Conservation (phyloP, 805 yeast species). For the Lachancea thermotolerans region DNA sequence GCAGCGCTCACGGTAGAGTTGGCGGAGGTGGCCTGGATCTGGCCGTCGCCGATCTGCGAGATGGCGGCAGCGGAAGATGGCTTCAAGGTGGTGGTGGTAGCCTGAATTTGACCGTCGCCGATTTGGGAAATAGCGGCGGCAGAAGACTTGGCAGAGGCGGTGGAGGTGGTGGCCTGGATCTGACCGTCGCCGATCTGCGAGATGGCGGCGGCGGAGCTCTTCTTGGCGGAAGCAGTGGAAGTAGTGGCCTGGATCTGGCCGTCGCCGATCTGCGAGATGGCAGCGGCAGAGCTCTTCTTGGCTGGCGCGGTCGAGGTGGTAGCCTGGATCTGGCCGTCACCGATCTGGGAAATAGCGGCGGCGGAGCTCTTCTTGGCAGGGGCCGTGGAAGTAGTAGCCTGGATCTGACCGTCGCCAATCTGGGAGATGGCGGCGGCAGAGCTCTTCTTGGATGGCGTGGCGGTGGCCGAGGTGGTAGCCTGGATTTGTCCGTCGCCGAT, state of each 20-base stretch:
- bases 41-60: slow-evolving; percentile 48
- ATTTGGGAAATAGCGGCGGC: slow-evolving; percentile 37
- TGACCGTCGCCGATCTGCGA: slow-evolving; percentile 28
- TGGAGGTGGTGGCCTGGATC: slow-evolving; percentile 21
- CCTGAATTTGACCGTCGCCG: slow-evolving; percentile 43
- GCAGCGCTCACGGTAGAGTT: too few relatives aligned
- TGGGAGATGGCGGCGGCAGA: slow-evolving; percentile 32
- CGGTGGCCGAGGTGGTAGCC: slow-evolving; percentile 33
- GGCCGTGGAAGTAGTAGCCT: slow-evolving; percentile 35
- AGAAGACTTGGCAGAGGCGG: slow-evolving; percentile 13
- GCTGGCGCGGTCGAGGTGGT: slow-evolving; percentile 32
- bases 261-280: slow-evolving; percentile 40
- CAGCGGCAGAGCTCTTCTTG: slow-evolving; percentile 31
- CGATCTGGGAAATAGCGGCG: slow-evolving; percentile 36
- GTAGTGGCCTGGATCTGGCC: slow-evolving; percentile 42
- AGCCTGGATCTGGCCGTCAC: slow-evolving; percentile 53
- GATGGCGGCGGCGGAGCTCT: slow-evolving; percentile 27
- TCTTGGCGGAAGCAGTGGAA: slow-evolving; percentile 14
- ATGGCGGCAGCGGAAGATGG: slow-evolving; percentile 31
- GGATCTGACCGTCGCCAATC: slow-evolving; percentile 27
- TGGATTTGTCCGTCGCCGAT: slow-evolving; percentile 48
- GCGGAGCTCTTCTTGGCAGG: slow-evolving; percentile 18
- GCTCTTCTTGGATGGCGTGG: slow-evolving; percentile 28
- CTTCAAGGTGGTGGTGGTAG: slow-evolving; percentile 32
- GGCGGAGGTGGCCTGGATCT: slow-evolving; percentile 42